Percentiles rank a stretch among this genome's conserved stretches.
Conservation (phyloP, 2,329 filamentous ascomycete species). For the Curvularia lunata region DNA sequence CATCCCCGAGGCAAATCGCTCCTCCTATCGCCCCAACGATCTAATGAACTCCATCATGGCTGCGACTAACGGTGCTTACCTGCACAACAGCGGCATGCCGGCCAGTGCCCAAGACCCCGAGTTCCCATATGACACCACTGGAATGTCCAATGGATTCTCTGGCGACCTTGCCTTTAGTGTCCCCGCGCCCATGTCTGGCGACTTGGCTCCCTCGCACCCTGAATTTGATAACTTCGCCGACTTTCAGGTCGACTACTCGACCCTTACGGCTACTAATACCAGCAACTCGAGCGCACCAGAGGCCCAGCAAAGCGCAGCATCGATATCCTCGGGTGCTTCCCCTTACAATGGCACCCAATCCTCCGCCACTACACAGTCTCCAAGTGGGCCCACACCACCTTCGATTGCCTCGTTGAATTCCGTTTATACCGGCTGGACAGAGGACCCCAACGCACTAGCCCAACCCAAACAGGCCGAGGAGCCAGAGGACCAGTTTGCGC, state of each 20-base stretch:
- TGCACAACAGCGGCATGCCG: constrained; percentile 37
- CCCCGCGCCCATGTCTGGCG: constrained; percentile 30
- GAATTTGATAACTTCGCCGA: constrained; percentile 36
- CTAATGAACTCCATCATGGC: constrained; percentile 49
- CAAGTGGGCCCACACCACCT: constrained; percentile 39
- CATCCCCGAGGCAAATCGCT: constrained; percentile 43
- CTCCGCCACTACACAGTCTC: constrained; percentile 40
- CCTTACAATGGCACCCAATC: constrained; percentile 46
- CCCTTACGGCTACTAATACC: constrained; percentile 31
- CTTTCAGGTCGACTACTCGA: constrained; percentile 35
- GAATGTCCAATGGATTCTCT: constrained; percentile 29
- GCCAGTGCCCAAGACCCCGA: constrained; percentile 33
- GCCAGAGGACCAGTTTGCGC: constrained; percentile 38
- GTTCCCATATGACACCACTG: constrained; percentile 33
- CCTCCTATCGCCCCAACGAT: constrained; percentile 39
- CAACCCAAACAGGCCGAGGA: constrained; percentile 37
- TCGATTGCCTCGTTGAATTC: constrained; percentile 47
- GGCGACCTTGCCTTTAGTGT: constrained; percentile 37
- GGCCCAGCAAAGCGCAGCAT: constrained; percentile 39
- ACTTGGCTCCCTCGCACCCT: constrained; percentile 31
- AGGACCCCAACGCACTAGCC: constrained; percentile 34
- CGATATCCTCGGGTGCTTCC: constrained; percentile 43
- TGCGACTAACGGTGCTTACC: constrained; percentile 43
- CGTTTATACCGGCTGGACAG: constrained; percentile 48
- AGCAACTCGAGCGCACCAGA: constrained; percentile 34